These are phyloP conservation scores for Lachancea nothofagi DNA, from an alignment of 805 yeast genomes.

Conservation along the genomic window DNA sequence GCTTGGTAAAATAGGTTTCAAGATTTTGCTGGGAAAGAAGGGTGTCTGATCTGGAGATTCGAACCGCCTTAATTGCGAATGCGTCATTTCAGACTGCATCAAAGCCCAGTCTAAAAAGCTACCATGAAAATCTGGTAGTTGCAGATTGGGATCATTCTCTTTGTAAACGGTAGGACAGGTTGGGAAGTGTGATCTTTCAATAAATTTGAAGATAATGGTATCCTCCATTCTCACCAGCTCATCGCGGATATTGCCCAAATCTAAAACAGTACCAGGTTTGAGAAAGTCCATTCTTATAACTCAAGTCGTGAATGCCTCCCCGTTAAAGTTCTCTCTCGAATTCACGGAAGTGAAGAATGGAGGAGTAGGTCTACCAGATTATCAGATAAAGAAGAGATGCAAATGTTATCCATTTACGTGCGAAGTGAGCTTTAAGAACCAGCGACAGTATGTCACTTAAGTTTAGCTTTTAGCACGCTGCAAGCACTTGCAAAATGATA, in stretches of 20 bases:
- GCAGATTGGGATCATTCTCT: slow-evolving; percentile 39
- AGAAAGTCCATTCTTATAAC: slow-evolving; percentile 77
- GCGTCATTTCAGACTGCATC: slow-evolving; percentile 64
- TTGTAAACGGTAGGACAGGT: slow-evolving; percentile 71
- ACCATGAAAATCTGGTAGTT: slow-evolving; percentile 65
- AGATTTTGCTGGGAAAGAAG: slow-evolving; percentile 65
- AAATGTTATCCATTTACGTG: too few relatives aligned
- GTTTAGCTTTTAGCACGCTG: too few relatives aligned
- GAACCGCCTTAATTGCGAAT: slow-evolving; percentile 79
- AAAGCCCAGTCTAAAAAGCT: slow-evolving; percentile 86
- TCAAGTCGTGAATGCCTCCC: too few relatives aligned
- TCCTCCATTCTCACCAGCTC: slow-evolving; percentile 92
- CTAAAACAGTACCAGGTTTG: slow-evolving; percentile 75
- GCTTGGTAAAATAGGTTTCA: slow-evolving; percentile 71
- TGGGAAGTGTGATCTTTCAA: slow-evolving; percentile 87
- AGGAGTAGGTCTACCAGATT: too few relatives aligned
- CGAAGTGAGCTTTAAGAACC: too few relatives aligned
- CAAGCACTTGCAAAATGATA: too few relatives aligned
- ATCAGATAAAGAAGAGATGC: too few relatives aligned
- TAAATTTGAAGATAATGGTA: slow-evolving; percentile 84
- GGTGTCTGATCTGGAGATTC: slow-evolving; percentile 94
- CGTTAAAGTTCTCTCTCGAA: too few relatives aligned
- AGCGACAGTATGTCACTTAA: too few relatives aligned
- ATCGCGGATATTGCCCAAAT: slow-evolving; percentile 75
- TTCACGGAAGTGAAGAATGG: too few relatives aligned